These are phyloP conservation scores for Zopfochytrium polystomum DNA, from an alignment of 371 early-diverging fungal species.

Conservation along the genomic window DNA sequence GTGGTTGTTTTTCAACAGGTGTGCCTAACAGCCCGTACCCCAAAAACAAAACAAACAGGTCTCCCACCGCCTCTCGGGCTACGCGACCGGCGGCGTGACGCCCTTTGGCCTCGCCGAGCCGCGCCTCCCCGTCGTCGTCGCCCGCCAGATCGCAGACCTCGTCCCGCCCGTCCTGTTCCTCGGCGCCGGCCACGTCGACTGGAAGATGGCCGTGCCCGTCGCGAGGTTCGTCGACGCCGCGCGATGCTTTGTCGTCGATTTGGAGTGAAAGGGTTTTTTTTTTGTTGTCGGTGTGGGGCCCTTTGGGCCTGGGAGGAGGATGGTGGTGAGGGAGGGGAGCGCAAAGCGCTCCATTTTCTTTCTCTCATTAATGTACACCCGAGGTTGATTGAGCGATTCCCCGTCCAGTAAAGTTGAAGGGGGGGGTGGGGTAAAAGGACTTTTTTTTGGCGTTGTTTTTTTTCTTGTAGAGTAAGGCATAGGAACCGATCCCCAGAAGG, in stretches of 20 bases:
- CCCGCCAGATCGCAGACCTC: constrained; percentile 56
- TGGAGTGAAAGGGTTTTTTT: constrained; percentile 21
- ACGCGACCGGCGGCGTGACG: constrained; percentile 63
- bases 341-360: too few species aligned
- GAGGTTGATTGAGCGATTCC: too few species aligned
- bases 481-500: too few species aligned
- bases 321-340: too few species aligned
- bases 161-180: constrained; percentile 74
- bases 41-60: too few species aligned
- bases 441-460: too few species aligned
- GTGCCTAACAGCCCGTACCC: too few species aligned
- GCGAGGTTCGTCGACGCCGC: constrained; percentile 59
- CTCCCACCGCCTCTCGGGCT: constrained; percentile 65
- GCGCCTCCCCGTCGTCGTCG: constrained; percentile 63
- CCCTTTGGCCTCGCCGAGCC: constrained; percentile 59
- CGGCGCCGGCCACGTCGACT: constrained; percentile 88
- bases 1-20: constrained; percentile 64
- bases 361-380: too few species aligned
- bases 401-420: too few species aligned
- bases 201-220: constrained; percentile 77
- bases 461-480: too few species aligned
- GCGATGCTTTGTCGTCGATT: constrained; percentile 57
- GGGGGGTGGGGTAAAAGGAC: too few species aligned
- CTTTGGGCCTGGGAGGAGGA: background rate
- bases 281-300: background rate